Evolutionary conservation across 495 filamentous ascomycete species (phyloP).

Genomic region (Bombardia bombarda): DNA sequence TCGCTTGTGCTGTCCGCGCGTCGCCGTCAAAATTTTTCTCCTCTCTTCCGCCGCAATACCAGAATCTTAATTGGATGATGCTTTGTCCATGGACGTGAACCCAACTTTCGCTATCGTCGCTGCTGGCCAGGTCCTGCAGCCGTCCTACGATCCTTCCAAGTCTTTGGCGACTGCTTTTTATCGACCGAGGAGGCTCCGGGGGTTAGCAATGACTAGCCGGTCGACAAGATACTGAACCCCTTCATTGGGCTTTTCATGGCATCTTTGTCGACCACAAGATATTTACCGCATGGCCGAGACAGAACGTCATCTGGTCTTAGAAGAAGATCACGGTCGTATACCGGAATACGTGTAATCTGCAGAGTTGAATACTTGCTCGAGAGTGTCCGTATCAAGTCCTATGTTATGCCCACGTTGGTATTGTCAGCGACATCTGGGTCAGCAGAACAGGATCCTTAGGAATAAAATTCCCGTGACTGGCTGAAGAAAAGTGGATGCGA

Average conservation of each 20-base stretch:
- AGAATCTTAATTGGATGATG: neutral
- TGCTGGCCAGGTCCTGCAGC: too few species aligned
- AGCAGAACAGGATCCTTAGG: too few species aligned
- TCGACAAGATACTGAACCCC: too few species aligned
- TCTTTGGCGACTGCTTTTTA: too few species aligned
- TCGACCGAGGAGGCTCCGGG: too few species aligned
- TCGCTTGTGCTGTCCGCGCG: neutral
- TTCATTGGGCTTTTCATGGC: too few species aligned
- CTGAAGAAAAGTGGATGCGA: slow-evolving; percentile 3
- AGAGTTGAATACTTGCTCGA: neutral
- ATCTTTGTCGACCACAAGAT: too few species aligned
- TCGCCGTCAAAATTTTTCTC: neutral
- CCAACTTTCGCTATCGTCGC: too few species aligned
- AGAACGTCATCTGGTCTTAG: neutral
- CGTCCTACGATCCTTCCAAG: too few species aligned
- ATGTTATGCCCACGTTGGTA: neutral
- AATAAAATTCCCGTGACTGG: neutral
- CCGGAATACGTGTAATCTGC: neutral
- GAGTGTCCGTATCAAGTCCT: slow-evolving; percentile 13
- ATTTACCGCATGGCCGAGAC: too few species aligned
- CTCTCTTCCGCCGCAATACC: neutral
- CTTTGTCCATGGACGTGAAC: too few species aligned
- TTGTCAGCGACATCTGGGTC: slow-evolving; percentile 6
- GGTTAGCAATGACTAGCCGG: too few species aligned
- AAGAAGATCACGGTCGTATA: neutral